Base-by-base conservation (phyloP, 108 stramenopile species). In the Skeletonema potamos region DNA sequence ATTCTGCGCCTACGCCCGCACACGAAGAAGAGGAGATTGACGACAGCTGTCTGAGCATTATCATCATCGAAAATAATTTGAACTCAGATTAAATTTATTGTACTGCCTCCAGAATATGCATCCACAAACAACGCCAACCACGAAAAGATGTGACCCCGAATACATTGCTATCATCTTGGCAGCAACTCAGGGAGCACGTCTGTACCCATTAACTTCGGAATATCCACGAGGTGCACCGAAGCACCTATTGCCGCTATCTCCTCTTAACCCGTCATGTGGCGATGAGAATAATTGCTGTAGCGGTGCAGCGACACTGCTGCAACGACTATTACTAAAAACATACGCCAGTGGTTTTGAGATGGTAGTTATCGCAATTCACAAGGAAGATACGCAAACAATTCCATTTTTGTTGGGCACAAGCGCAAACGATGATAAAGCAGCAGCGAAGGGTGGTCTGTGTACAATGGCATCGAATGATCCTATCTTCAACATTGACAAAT, bases 141-240 rank as follows among this genome's bases (percentile, higher is more conserved):
- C 63, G 2, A 56, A 64, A 26, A 51, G 48, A 68, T 55, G 12
- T 36, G 70, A 66, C 64, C 77, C 77, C 17, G 83, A 84, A 59
- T 84, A 75, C 73, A 64, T 81, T 46, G 87, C 85, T 22, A 82
- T 93, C 2, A 66, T 93, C 20, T 70, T 93, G 68, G 92, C 92
- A 9, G 70, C 82, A 28, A 86, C 84, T 11, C 76, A 72, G 22
- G 92, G 92, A 55, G 66, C 87, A 6, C 82, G 92, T 22, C 75
- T 93, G 18, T 93, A 82, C 57, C 92, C 92, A 33, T 67, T 93
- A 60, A 88, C 88, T 4, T 85, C 86, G 3, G 76, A 76, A 58
- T 69, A 68, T 62, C 59, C 76, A 24, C 7, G 2, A 1, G 65
- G 54, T 44, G 36, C 70, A 10, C 92, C 92, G 37, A 93, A 93